These are phyloP conservation scores for Alternaria ethzedia DNA, from an alignment of 2,329 filamentous ascomycete genomes.

Conservation along the genomic window DNA sequence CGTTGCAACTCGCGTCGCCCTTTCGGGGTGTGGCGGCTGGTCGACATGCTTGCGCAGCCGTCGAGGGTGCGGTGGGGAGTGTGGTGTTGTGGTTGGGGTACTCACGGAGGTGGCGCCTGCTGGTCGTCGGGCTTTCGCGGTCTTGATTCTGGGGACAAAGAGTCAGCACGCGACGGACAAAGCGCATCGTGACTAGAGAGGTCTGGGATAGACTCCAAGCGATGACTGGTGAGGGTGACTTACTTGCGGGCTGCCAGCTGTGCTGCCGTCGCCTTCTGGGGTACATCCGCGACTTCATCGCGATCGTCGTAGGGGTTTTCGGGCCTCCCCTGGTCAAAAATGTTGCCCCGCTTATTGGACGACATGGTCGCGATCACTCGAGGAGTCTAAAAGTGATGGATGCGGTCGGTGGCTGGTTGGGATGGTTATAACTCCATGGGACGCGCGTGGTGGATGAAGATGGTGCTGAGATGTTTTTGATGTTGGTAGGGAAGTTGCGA, in stretches of 20 bases:
- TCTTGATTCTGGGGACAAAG: constrained; percentile 33
- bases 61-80: constrained; percentile 1
- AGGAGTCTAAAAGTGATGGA: constrained; percentile 14
- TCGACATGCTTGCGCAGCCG: constrained; percentile 9
- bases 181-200: constrained; percentile 2
- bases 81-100: constrained; percentile 13
- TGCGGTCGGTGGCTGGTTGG: constrained; percentile 6
- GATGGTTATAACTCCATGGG: constrained; percentile 13
- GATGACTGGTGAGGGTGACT: constrained; percentile 42
- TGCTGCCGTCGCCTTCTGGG: constrained; percentile 60
- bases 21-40: constrained; percentile 9
- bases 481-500: constrained; percentile 11
- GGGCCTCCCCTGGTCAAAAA: constrained; percentile 37
- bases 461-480: constrained; percentile 16
- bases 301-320: constrained; percentile 37
- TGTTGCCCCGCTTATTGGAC: constrained; percentile 32
- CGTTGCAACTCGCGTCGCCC: constrained; percentile 16
- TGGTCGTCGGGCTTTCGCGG: constrained; percentile 32
- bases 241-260: constrained; percentile 63
- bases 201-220: background rate
- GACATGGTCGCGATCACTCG: constrained; percentile 34
- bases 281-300: constrained; percentile 51
- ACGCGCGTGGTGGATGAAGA: constrained; percentile 9
- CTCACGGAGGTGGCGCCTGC: constrained; percentile 37
- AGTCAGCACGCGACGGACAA: constrained; percentile 21